Evolutionary conservation across 1,139 yeast species (phyloP), one percentile per base, ranked within the genome.

Genomic region (Yamadazyma mexicana): DNA sequence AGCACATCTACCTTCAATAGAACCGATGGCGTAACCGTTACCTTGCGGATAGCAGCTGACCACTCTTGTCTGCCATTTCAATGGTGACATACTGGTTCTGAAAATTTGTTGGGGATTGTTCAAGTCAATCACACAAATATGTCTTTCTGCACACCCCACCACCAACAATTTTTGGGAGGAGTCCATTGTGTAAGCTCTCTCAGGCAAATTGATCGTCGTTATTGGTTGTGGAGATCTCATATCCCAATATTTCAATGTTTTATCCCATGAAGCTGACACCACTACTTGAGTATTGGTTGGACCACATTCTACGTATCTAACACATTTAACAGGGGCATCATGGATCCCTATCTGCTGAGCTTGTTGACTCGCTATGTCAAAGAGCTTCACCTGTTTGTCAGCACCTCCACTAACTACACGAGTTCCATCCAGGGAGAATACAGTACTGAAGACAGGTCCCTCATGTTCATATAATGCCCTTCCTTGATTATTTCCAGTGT

Each of bases 1-100:
- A n/a, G 96, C 96, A 64, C 98, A 89, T 51, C 99, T 75, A 18
- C 98, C 98, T 65, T 92, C 99, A 38, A 92, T 81, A 3, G 96
- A 85, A 5, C 96, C 98, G 37, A 92, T 67, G 1, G 96, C 97
- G 61, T 78, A 94, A 6, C 98, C 97, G 54, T 87, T 85, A 9
- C 95, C 98, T 48, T 81, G 83, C 7, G 91, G 91, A 59, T 84
- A 87, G 59, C 98, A 92, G 14, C 87, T 69, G 3, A 94, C 74
- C 3, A 83, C 70, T 46, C 96, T 73, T 0, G 97, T 89, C 66
- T 91, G 98, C 81, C 85, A 85, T 65, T 89, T 89, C 54, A 92
- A 73, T 8, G 97, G 96, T n/a, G 95, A 83, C 58, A 74, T 72
- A 27, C 75, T 59, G 35, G 79, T 79, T 58, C 87, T 87, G 66